Conservation (phyloP, 177 flowering plant species). For the Tripterygium wilfordii region DNA sequence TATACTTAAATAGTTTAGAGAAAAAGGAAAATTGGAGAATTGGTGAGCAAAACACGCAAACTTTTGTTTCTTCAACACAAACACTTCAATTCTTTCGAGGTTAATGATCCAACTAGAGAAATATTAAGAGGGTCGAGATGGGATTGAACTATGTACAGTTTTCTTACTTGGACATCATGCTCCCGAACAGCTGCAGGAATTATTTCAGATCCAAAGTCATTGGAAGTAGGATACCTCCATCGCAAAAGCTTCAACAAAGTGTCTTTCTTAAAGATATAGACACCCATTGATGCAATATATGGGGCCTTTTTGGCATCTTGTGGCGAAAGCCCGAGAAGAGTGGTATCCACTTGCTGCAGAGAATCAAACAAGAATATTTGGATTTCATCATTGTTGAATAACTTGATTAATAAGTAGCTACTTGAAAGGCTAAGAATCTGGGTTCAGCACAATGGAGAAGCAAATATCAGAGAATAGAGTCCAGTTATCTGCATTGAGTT, state of each 20-base stretch:
- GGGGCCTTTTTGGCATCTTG: conserved; percentile 68
- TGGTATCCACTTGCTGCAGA: conserved; percentile 78
- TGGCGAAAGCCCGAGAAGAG: conserved; percentile 61
- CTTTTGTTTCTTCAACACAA: too few species aligned
- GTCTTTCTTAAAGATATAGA: conserved; percentile 78
- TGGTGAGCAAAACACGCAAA: too few species aligned
- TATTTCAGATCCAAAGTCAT: conserved; percentile 97
- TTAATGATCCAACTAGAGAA: too few species aligned
- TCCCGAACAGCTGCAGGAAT: conserved; percentile 81
- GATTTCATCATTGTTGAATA: too few species aligned
- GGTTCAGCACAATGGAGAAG: background rate
- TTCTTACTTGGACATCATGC: conserved; percentile 63
- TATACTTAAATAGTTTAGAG: background rate
- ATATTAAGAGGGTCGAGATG: too few species aligned
- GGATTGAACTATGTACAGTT: too few species aligned
- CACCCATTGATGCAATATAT: conserved; percentile 97
- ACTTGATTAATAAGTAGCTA: too few species aligned
- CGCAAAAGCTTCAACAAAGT: conserved; percentile 69
- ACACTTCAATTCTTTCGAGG: too few species aligned
- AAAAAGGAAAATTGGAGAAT: background rate
- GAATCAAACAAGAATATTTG: background rate
- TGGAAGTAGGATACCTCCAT: conserved; percentile 75
- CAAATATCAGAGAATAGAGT: background rate
- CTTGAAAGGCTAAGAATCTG: too few species aligned
- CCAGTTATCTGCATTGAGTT: too few species aligned